phyloP scores from a whole-genome alignment of 805 yeast genomes.

The Candida railenensis region DNA sequence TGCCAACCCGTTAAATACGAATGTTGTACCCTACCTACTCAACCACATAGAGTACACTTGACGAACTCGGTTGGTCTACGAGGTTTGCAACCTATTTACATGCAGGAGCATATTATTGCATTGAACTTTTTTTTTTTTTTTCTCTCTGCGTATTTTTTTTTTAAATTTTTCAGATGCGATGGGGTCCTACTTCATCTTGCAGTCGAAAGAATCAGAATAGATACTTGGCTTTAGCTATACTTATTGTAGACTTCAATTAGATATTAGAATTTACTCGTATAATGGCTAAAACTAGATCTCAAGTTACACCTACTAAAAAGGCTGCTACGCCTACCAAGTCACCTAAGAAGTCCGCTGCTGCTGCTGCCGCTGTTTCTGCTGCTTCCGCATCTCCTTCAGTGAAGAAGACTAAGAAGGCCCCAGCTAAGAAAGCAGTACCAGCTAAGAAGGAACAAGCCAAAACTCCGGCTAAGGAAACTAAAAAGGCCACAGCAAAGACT shows the following conservation, averaged over 20 bases:
- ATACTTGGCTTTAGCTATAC: too few species aligned
- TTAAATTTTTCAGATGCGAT: conserved; percentile 3
- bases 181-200: not conserved
- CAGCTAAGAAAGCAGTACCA: conserved; percentile 11
- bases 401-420: conserved; percentile 16
- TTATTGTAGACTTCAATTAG: too few species aligned
- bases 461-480: conserved; percentile 28
- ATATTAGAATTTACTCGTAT: not conserved
- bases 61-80: too few species aligned
- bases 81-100: too few species aligned
- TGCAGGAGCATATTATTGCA: not conserved
- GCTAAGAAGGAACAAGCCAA: conserved; percentile 24
- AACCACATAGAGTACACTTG: too few species aligned
- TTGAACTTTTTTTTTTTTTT: not conserved
- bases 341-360: conserved; percentile 18
- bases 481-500: conserved; percentile 1
- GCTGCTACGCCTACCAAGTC: conserved; percentile 7
- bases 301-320: conserved; percentile 19
- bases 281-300: conserved; percentile 37
- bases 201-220: not conserved
- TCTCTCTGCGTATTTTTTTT: not conserved
- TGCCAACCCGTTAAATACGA: too few species aligned
- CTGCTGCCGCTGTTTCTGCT: conserved; percentile 10
- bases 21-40: too few species aligned
- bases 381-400: conserved; percentile 22